A percentile compares a stretch with the other conserved stretches of the same genome.
Evolutionary conservation across 345 rosid genomes (phyloP).

Genomic region (Moricandia moricandioides): DNA sequence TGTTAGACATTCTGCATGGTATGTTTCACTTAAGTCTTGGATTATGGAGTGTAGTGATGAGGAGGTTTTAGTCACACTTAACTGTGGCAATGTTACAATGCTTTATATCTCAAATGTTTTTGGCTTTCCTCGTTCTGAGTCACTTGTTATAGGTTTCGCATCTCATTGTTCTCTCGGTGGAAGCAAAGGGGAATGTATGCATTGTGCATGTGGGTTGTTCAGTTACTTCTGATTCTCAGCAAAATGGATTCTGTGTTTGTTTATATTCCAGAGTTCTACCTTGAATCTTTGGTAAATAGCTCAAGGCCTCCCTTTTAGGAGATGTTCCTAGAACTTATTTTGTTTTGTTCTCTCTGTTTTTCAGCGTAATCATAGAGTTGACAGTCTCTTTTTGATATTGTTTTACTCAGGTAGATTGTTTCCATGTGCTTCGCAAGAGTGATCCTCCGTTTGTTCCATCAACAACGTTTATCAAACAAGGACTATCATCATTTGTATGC

Average conservation of each 20-base stretch:
- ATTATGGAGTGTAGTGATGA: constrained; percentile 7
- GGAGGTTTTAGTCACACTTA: background rate
- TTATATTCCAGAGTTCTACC: constrained; percentile 83
- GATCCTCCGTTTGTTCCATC: constrained; percentile 89
- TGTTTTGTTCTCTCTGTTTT: background rate
- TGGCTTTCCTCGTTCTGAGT: constrained; percentile 4
- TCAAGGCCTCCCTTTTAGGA: background rate
- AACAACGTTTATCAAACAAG: constrained; percentile 79
- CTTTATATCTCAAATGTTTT: constrained; percentile 18
- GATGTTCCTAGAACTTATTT: background rate
- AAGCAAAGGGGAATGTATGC: constrained; percentile 99
- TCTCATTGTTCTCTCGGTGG: constrained; percentile 81
- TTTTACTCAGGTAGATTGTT: constrained; percentile 82
- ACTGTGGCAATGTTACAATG: background rate
- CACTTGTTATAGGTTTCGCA: constrained; percentile 65
- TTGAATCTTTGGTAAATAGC: constrained; percentile 77
- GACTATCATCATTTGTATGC: constrained; percentile 90
- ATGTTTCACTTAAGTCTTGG: constrained; percentile 31
- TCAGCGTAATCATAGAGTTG: background rate
- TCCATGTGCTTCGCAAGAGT: constrained; percentile 94
- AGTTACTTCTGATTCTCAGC: constrained; percentile 80
- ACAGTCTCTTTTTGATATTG: constrained; percentile 6
- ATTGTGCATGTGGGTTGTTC: constrained; percentile 90
- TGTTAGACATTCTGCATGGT: constrained; percentile 92
- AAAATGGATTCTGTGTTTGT: constrained; percentile 78